These are phyloP conservation scores for Aurantiochytrium sp. DNA, from an alignment of 108 stramenopile genomes.

Conservation along the genomic window DNA sequence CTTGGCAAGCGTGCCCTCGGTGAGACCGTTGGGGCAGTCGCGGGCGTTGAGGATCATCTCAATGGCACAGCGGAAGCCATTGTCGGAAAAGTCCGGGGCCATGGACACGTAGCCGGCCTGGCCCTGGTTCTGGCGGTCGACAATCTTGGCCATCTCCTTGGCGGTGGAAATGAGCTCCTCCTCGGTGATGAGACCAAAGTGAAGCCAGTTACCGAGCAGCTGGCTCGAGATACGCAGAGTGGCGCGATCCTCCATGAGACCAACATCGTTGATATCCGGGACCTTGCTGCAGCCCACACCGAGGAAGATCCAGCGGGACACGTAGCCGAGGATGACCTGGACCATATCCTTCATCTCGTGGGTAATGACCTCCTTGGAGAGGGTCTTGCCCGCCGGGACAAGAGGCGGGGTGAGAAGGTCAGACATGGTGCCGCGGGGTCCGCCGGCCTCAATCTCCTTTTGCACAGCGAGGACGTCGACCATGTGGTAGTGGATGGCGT, in stretches of 20 bases:
- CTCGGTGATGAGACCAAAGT: slow-evolving; percentile 12
- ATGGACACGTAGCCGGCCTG: slow-evolving; percentile 5
- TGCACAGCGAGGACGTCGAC: slow-evolving; percentile 16
- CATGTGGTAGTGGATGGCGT: slow-evolving; percentile 25
- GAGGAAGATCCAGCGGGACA: slow-evolving; percentile 11
- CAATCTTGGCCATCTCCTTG: slow-evolving; percentile 23
- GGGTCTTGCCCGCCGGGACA: neutral
- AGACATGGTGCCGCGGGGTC: neutral
- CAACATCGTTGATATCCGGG: slow-evolving; percentile 23
- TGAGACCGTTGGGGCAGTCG: slow-evolving; percentile 11
- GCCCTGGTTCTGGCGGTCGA: slow-evolving; percentile 17
- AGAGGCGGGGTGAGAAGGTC: slow-evolving; percentile 22
- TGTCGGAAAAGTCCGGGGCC: slow-evolving; percentile 19
- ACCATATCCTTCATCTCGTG: slow-evolving; percentile 11
- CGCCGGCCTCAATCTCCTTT: neutral
- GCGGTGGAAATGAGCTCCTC: neutral
- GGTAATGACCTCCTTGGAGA: neutral
- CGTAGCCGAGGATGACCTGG: slow-evolving; percentile 33
- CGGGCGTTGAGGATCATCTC: slow-evolving; percentile 9
- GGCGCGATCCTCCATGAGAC: slow-evolving; percentile 31
- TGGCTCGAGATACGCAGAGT: slow-evolving; percentile 21
- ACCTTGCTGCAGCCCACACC: slow-evolving; percentile 30
- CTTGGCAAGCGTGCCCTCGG: neutral
- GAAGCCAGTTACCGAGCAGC: slow-evolving; percentile 27
- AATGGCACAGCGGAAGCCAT: slow-evolving; percentile 2